phyloP scores from a whole-genome alignment of 352 stramenopile genomes.

The Phytophthora podocarpi region DNA sequence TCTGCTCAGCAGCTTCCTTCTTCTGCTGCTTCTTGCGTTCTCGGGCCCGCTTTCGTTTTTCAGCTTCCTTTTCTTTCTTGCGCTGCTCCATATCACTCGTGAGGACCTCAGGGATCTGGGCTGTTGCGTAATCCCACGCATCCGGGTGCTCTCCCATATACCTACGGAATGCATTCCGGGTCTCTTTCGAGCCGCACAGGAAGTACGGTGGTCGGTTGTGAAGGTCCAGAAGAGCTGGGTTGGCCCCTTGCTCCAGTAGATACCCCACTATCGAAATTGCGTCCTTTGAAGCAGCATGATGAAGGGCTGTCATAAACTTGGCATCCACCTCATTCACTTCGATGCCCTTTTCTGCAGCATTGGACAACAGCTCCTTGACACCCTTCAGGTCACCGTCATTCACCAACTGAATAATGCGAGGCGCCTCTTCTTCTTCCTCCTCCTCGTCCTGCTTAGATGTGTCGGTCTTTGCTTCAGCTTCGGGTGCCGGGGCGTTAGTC shows the following conservation, averaged over 20 bases:
- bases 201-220: constrained; percentile 90
- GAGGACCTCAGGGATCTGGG: constrained; percentile 75
- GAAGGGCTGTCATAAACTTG: constrained; percentile 79
- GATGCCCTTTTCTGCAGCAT: constrained; percentile 15
- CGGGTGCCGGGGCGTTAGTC: neutral
- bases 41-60: constrained; percentile 86
- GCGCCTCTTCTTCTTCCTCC: constrained; percentile 32
- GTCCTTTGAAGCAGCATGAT: constrained; percentile 66
- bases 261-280: constrained; percentile 56
- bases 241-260: constrained; percentile 82
- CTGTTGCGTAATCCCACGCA: constrained; percentile 71
- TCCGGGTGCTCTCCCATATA: constrained; percentile 86
- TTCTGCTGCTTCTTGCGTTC: constrained; percentile 94
- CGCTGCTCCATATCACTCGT: constrained; percentile 86
- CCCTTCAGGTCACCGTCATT: constrained; percentile 37
- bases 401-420: constrained; percentile 50
- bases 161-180: constrained; percentile 91
- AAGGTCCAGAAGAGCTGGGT: constrained; percentile 86
- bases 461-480: constrained; percentile 8
- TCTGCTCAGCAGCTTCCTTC: constrained; percentile 67
- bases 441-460: constrained; percentile 1
- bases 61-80: constrained; percentile 85
- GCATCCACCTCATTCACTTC: constrained; percentile 65
- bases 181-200: constrained; percentile 86
- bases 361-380: constrained; percentile 50